Percentiles rank a stretch among this genome's conserved stretches.
phyloP scores from a whole-genome alignment of 2,329 filamentous ascomycete species.

The Aspergillus terreus region DNA sequence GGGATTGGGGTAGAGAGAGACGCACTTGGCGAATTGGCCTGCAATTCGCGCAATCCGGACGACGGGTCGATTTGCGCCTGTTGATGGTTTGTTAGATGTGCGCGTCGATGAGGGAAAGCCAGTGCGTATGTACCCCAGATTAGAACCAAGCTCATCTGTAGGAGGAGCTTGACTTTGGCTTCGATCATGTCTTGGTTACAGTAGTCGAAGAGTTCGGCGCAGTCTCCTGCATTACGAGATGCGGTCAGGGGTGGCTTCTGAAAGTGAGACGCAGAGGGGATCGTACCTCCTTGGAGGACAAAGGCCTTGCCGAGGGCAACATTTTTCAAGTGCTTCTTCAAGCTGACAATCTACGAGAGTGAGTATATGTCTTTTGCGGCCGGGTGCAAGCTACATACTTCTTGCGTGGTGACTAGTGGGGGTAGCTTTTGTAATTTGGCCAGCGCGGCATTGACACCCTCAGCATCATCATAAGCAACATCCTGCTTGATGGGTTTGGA shows the following conservation, averaged over 20 bases:
- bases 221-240: conserved; percentile 55
- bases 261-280: neutral
- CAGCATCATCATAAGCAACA: conserved; percentile 40
- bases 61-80: conserved; percentile 66
- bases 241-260: neutral
- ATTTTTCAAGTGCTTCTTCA: conserved; percentile 75
- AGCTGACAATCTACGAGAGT: conserved; percentile 58
- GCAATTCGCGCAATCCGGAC: conserved; percentile 95
- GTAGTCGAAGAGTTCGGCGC: conserved; percentile 96
- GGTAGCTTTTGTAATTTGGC: conserved; percentile 43
- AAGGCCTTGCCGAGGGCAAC: conserved; percentile 90
- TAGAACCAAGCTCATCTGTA: conserved; percentile 95
- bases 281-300: conserved; percentile 77
- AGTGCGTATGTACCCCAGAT: conserved; percentile 65
- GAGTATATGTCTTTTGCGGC: neutral
- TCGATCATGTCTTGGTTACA: conserved; percentile 87
- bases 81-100: neutral
- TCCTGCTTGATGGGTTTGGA: conserved; percentile 24
- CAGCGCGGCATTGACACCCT: conserved; percentile 38
- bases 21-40: conserved; percentile 85
- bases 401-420: conserved; percentile 45
- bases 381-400: conserved; percentile 24
- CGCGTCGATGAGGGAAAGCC: conserved; percentile 24
- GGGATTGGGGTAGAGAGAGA: neutral
- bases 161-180: conserved; percentile 90